A percentile compares a stretch with the other conserved stretches of the same genome.
Conservation (phyloP, 306 rosid species). For the Boehmeria nivea region DNA sequence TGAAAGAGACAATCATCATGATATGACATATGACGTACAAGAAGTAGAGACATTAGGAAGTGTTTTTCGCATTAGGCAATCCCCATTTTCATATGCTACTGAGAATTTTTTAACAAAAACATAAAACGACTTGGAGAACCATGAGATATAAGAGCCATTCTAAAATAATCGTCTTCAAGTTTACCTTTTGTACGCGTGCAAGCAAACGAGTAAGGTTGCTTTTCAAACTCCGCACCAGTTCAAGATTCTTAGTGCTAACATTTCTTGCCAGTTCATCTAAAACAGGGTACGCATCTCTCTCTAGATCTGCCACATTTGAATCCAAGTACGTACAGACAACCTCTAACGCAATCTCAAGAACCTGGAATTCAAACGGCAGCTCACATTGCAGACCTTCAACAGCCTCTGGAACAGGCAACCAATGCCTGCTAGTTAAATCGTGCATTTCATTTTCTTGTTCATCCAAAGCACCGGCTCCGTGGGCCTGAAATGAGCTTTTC, state of each 20-base stretch:
- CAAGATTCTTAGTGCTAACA: slow-evolving; percentile 97
- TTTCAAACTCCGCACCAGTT: slow-evolving; percentile 88
- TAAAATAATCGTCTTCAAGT: not conserved
- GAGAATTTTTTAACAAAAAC: too few species aligned
- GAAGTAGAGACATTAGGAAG: too few species aligned
- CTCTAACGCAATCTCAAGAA: slow-evolving; percentile 90
- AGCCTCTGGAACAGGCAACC: slow-evolving; percentile 54
- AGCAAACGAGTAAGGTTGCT: slow-evolving; percentile 91
- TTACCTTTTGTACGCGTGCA: slow-evolving; percentile 93
- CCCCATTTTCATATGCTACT: too few species aligned
- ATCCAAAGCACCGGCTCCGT: slow-evolving; percentile 30
- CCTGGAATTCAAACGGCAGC: slow-evolving; percentile 95
- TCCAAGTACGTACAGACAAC: slow-evolving; percentile 78
- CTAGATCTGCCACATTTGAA: slow-evolving; percentile 80
- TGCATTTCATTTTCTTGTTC: slow-evolving; percentile 56
- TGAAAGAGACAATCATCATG: not conserved
- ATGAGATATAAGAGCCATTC: not conserved
- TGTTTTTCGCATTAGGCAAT: too few species aligned
- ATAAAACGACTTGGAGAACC: too few species aligned
- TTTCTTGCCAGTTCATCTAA: slow-evolving; percentile 90
- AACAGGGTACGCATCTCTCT: slow-evolving; percentile 86
- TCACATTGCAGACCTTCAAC: slow-evolving; percentile 66
- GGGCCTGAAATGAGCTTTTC: slow-evolving; percentile 16
- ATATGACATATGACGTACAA: not conserved
- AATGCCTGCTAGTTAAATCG: slow-evolving; percentile 42